phyloP scores from a whole-genome alignment of 495 filamentous ascomycete genomes.

The Trichoderma virens region DNA sequence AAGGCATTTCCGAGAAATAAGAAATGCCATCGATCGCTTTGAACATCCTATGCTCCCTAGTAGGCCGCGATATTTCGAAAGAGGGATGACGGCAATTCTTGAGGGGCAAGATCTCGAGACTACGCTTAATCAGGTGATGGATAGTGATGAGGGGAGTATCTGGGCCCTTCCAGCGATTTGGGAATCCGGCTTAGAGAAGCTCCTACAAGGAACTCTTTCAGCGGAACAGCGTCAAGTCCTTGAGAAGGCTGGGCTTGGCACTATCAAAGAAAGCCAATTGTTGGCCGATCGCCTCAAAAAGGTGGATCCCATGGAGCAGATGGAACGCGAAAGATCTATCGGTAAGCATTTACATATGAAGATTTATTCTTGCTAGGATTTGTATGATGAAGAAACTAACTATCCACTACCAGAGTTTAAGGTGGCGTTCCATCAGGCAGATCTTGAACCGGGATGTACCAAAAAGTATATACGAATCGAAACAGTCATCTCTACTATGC shows the following conservation, averaged over 20 bases:
- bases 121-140: background rate
- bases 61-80: background rate
- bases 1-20: slow-evolving; percentile 29
- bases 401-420: slow-evolving; percentile 20
- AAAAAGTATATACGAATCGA: slow-evolving; percentile 27
- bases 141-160: slow-evolving; percentile 1
- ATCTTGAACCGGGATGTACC: slow-evolving; percentile 33
- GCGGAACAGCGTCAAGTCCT: background rate
- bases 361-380: slow-evolving; percentile 17
- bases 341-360: slow-evolving; percentile 16
- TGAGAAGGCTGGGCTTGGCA: background rate
- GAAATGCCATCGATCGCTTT: slow-evolving; percentile 16
- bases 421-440: slow-evolving; percentile 33
- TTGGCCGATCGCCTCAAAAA: slow-evolving; percentile 3
- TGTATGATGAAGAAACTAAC: background rate
- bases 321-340: slow-evolving; percentile 29
- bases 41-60: background rate
- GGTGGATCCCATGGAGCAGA: slow-evolving; percentile 13
- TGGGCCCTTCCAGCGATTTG: slow-evolving; percentile 5
- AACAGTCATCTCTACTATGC: slow-evolving; percentile 24
- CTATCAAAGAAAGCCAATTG: background rate
- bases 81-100: background rate
- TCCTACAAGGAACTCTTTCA: background rate
- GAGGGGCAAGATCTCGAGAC: background rate
- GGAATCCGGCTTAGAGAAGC: background rate